Percentiles rank a stretch among this genome's conserved stretches.
phyloP scores from a whole-genome alignment of 768 basidiomycete species.

The Amanita thiersii region DNA sequence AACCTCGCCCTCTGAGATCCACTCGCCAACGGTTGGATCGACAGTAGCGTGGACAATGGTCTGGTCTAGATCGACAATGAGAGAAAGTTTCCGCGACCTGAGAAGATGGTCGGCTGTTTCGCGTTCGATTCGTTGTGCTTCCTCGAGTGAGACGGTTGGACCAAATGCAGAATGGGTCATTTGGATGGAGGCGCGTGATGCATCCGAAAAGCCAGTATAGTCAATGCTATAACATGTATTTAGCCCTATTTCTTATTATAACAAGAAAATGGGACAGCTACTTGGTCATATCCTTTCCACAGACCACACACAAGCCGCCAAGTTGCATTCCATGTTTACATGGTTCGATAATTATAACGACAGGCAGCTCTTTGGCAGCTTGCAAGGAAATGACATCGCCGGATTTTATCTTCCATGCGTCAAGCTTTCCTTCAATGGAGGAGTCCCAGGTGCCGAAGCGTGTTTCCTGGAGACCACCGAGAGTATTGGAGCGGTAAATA shows the following conservation, averaged over 20 bases:
- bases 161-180: constrained; percentile 93
- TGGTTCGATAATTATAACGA: constrained; percentile 73
- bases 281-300: constrained; percentile 94
- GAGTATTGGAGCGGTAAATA: constrained; percentile 40
- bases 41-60: constrained; percentile 98
- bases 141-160: constrained; percentile 86
- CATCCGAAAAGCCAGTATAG: constrained; percentile 83
- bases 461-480: constrained; percentile 47
- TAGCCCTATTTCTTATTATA: background rate
- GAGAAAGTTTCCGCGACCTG: constrained; percentile 69
- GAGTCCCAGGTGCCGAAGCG: constrained; percentile 91
- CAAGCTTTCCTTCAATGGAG: constrained; percentile 71
- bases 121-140: constrained; percentile 83
- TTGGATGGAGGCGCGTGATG: constrained; percentile 80
- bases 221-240: constrained; percentile 41
- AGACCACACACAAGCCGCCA: constrained; percentile 86
- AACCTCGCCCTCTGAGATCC: constrained; percentile 80
- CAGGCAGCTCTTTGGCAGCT: constrained; percentile 51
- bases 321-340: constrained; percentile 95
- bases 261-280: constrained; percentile 23
- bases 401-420: constrained; percentile 57
- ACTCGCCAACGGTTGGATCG: constrained; percentile 96
- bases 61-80: constrained; percentile 98
- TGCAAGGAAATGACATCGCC: constrained; percentile 59
- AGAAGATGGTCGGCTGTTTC: constrained; percentile 78